A percentile compares a stretch with the other conserved stretches of the same genome.
Evolutionary conservation across 1,284 basidiomycete species (phyloP).

Genomic region (Malassezia sp.): DNA sequence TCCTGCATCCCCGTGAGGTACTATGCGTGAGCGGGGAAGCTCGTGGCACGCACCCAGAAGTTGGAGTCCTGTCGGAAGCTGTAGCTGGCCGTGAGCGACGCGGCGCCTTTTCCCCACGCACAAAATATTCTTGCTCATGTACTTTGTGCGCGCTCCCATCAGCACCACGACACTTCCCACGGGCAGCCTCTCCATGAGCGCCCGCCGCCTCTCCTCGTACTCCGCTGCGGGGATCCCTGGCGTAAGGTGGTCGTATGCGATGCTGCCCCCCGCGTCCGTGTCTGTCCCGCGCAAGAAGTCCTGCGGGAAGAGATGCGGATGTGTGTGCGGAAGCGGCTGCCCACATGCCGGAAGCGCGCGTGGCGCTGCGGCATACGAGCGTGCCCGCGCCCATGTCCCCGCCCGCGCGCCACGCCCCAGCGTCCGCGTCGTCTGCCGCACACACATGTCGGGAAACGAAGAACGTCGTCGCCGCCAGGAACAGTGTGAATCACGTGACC

Average conservation of each 20-base stretch:
- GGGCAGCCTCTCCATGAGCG: slow-evolving; percentile 66
- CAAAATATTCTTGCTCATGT: slow-evolving; percentile 53
- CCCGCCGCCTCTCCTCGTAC: slow-evolving; percentile 65
- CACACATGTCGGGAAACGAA: too few relatives aligned
- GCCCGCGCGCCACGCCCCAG: too few relatives aligned
- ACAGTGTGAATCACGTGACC: too few relatives aligned
- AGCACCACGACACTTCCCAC: slow-evolving; percentile 67
- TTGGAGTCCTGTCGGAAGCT: slow-evolving; percentile 66
- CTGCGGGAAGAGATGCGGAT: slow-evolving; percentile 60
- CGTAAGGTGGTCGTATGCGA: slow-evolving; percentile 57
- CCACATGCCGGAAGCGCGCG: slow-evolving; percentile 50
- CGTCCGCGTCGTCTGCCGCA: too few relatives aligned
- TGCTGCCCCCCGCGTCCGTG: slow-evolving; percentile 14
- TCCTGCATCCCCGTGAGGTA: slow-evolving; percentile 67
- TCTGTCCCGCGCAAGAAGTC: slow-evolving; percentile 32
- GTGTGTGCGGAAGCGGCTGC: slow-evolving; percentile 64
- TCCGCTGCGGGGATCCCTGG: slow-evolving; percentile 71
- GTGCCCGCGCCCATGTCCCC: too few relatives aligned
- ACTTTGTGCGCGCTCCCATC: slow-evolving; percentile 68
- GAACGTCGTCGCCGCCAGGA: too few relatives aligned
- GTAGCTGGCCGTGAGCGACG: slow-evolving; percentile 51
- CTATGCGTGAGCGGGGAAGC: slow-evolving; percentile 3
- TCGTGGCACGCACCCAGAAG: slow-evolving; percentile 20
- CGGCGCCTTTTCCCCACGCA: slow-evolving; percentile 12
- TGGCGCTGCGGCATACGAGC: too few relatives aligned